Conservation (phyloP, 164 flowering plant species). For the Saururus chinensis region DNA sequence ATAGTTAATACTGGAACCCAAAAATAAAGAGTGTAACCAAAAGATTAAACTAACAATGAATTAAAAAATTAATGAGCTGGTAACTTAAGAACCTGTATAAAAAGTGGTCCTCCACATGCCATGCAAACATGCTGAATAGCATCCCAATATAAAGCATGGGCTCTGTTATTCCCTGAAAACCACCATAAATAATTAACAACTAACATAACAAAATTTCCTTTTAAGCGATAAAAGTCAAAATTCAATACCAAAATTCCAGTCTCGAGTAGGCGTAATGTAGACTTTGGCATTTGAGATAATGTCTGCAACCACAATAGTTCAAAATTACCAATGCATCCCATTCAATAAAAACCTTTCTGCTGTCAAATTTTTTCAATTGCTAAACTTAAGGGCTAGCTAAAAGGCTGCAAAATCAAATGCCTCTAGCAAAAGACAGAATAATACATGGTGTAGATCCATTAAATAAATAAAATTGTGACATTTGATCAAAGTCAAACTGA, state of each 20-base stretch:
- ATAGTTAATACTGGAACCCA: slow-evolving; percentile 67
- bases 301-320: slow-evolving; percentile 35
- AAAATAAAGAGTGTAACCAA: neutral
- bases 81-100: slow-evolving; percentile 59
- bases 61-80: neutral
- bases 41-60: neutral
- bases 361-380: too few relatives aligned
- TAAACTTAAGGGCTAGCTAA: too few relatives aligned
- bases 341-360: too few relatives aligned
- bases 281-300: slow-evolving; percentile 64
- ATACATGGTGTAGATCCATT: too few relatives aligned
- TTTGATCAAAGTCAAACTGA: too few relatives aligned
- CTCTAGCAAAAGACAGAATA: too few relatives aligned
- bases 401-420: too few relatives aligned
- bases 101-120: slow-evolving; percentile 99
- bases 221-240: neutral
- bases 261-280: slow-evolving; percentile 70
- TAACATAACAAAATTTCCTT: neutral
- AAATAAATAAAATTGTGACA: too few relatives aligned
- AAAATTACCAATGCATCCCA: too few relatives aligned
- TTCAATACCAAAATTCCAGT: slow-evolving; percentile 74
- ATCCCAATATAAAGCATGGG: slow-evolving; percentile 99
- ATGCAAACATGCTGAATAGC: slow-evolving; percentile 98
- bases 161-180: slow-evolving; percentile 88
- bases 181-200: neutral